A percentile compares a stretch with the other conserved stretches of the same genome.
Conservation (phyloP, 202 grass and related monocot species). For the Cymbopogon flexuosus region DNA sequence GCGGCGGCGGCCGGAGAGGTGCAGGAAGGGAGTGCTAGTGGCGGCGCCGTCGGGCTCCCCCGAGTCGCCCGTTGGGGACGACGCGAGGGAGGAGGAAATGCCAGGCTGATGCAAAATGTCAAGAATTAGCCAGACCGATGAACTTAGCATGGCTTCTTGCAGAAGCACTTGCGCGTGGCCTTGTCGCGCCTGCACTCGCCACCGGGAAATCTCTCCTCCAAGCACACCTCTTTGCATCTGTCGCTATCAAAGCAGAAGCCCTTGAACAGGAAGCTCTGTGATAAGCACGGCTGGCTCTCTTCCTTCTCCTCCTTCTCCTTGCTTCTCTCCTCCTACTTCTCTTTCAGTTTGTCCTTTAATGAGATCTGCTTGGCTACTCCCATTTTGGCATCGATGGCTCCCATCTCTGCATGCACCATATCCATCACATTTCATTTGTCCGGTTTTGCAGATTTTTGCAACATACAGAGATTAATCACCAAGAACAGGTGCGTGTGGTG, state of each 20-base stretch:
- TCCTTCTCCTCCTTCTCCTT: not conserved
- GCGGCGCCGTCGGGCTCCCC: no score
- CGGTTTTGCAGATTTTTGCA: not conserved
- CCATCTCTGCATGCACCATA: not conserved
- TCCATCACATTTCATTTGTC: not conserved
- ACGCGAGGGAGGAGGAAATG: no score
- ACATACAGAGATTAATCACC: not conserved
- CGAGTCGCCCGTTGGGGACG: no score
- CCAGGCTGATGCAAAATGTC: no score
- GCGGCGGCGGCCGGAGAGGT: no score
- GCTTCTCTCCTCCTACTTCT: not conserved
- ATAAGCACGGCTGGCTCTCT: not conserved
- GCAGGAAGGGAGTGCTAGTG: no score
- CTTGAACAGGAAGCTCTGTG: slow-evolving; percentile 21
- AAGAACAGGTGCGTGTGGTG: not conserved
- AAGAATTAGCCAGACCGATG: not conserved
- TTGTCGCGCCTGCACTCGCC: not conserved
- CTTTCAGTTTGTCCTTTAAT: not conserved
- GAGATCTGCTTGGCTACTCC: not conserved
- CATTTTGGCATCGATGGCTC: not conserved
- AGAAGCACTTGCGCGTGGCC: slow-evolving; percentile 14
- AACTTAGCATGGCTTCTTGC: slow-evolving; percentile 21
- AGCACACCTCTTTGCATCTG: slow-evolving; percentile 20
- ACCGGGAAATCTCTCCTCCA: not conserved
- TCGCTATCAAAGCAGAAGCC: slow-evolving; percentile 5